phyloP scores from a whole-genome alignment of 257 asterid genomes.

The Nemophila menziesii region DNA sequence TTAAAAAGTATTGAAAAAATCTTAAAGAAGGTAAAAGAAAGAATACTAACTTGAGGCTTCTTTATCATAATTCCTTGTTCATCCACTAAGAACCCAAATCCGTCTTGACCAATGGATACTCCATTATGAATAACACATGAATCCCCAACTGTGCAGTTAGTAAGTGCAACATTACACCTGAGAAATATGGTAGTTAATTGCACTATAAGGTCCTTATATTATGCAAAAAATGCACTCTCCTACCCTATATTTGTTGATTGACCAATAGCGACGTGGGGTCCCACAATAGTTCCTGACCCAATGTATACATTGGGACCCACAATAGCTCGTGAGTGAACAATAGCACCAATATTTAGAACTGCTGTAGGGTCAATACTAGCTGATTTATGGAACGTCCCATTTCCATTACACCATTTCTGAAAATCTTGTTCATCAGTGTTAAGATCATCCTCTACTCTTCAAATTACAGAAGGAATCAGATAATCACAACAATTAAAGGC shows the following conservation, averaged over 20 bases:
- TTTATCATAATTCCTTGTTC: conserved; percentile 68
- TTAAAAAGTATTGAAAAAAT: neutral
- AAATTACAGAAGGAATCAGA: conserved; percentile 12
- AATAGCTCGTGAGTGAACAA: conserved; percentile 54
- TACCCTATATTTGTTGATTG: conserved; percentile 84
- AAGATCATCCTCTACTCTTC: conserved; percentile 32
- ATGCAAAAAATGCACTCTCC: no score
- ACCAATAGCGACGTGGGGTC: conserved; percentile 61
- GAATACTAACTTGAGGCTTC: conserved; percentile 74
- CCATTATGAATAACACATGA: conserved; percentile 69
- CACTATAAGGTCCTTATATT: no score
- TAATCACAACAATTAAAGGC: no score
- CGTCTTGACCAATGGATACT: conserved; percentile 93
- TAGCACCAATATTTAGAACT: conserved; percentile 51
- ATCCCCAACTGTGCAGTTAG: conserved; percentile 71
- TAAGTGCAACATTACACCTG: conserved; percentile 66
- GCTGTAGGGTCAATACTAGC: conserved; percentile 70
- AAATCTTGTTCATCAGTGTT: conserved; percentile 30
- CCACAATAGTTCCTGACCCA: conserved; percentile 70
- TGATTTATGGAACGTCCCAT: conserved; percentile 62
- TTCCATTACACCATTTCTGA: conserved; percentile 61
- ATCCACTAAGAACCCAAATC: conserved; percentile 71
- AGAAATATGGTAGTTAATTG: neutral
- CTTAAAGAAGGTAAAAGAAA: neutral
- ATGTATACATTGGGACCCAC: conserved; percentile 53